phyloP scores from a whole-genome alignment of 2,329 filamentous ascomycete species.

The Neophaeococcomyces aloes region DNA sequence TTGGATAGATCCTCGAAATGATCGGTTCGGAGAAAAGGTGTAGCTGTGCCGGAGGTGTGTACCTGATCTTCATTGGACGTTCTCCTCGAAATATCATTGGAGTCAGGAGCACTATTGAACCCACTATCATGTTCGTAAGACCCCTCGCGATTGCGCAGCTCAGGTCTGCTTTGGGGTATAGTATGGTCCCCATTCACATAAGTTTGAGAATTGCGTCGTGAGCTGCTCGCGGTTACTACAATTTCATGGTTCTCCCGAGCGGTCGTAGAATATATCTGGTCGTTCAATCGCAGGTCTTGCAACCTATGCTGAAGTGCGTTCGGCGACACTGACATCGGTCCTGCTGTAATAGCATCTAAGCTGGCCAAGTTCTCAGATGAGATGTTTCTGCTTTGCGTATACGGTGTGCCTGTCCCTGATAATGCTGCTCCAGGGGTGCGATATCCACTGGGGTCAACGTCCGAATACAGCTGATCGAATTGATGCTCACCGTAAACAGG shows the following conservation, averaged over 20 bases:
- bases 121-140: not conserved
- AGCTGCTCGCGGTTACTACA: not conserved
- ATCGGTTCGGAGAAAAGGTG: conserved; percentile 35
- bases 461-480: conserved; percentile 82
- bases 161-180: not conserved
- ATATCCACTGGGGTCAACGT: conserved; percentile 70
- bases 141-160: not conserved
- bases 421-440: conserved; percentile 57
- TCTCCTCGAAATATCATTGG: conserved; percentile 31
- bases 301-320: conserved; percentile 61
- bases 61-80: conserved; percentile 38
- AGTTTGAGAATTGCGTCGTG: conserved; percentile 12
- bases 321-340: conserved; percentile 48
- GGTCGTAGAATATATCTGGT: conserved; percentile 9
- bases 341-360: conserved; percentile 40
- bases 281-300: conserved; percentile 38
- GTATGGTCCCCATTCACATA: conserved; percentile 13
- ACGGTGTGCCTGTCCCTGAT: conserved; percentile 69
- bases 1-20: conserved; percentile 58
- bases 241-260: conserved; percentile 5
- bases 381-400: conserved; percentile 57
- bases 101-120: conserved; percentile 2
- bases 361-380: conserved; percentile 71
- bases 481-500: conserved; percentile 85
- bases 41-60: conserved; percentile 34